Percentiles rank a stretch among this genome's conserved stretches.
These are phyloP conservation scores for Neonectria hederae DNA, from an alignment of 2,329 filamentous ascomycete species.

Conservation along the genomic window DNA sequence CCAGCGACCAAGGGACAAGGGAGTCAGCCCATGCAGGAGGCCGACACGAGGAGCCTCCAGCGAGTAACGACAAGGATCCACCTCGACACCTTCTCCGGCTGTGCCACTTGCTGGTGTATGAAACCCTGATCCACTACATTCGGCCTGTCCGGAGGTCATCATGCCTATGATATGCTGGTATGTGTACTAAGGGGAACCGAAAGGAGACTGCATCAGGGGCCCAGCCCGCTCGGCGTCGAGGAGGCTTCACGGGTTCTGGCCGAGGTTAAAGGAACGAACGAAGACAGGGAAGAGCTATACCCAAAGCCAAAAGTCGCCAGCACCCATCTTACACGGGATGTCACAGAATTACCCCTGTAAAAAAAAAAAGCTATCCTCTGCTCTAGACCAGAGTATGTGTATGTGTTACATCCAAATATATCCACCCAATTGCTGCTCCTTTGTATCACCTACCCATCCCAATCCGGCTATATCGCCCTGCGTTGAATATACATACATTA, in stretches of 20 bases:
- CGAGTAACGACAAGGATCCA: neutral
- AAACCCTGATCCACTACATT: neutral
- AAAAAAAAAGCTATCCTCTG: slow-evolving; percentile 21
- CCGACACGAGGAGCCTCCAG: neutral
- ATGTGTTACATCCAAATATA: slow-evolving; percentile 27
- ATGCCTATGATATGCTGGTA: neutral
- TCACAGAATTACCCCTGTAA: slow-evolving; percentile 16
- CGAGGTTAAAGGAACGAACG: slow-evolving; percentile 7
- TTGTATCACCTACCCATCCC: slow-evolving; percentile 11
- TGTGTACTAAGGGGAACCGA: neutral
- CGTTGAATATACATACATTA: slow-evolving; percentile 29
- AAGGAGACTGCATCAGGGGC: neutral
- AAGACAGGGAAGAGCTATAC: slow-evolving; percentile 31
- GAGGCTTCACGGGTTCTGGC: slow-evolving; percentile 8
- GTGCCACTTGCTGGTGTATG: neutral
- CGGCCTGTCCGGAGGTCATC: neutral
- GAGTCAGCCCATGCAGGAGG: neutral
- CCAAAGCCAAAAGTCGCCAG: slow-evolving; percentile 34
- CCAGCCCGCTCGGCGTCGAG: neutral
- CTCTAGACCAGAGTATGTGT: slow-evolving; percentile 16
- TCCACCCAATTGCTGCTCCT: slow-evolving; percentile 17
- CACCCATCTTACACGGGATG: slow-evolving; percentile 36
- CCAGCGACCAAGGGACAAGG: neutral
- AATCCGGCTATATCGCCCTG: neutral
- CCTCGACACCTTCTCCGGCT: neutral